A percentile compares a stretch with the other conserved stretches of the same genome.
phyloP scores from a whole-genome alignment of 2,329 filamentous ascomycete genomes.

The Aciculosporium take region DNA sequence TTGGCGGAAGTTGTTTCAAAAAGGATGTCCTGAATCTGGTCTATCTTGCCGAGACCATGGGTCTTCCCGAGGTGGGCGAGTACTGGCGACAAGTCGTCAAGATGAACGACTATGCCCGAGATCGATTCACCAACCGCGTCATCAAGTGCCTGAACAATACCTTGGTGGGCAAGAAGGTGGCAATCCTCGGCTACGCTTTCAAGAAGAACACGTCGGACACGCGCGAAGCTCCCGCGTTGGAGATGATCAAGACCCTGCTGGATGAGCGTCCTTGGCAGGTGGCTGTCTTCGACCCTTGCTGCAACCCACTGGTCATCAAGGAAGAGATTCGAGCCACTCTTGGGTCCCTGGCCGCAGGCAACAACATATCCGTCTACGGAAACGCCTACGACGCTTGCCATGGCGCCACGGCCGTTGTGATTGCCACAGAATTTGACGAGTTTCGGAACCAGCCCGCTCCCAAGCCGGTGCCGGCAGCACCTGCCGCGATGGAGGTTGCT shows the following conservation, averaged over 20 bases:
- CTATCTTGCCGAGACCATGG: conserved; percentile 57
- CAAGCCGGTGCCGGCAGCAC: conserved; percentile 14
- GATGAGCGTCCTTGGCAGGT: conserved; percentile 50
- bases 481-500: conserved; percentile 9
- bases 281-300: conserved; percentile 54
- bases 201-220: conserved; percentile 70
- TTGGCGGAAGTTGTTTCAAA: conserved; percentile 69
- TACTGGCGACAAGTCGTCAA: conserved; percentile 63
- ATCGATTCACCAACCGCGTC: conserved; percentile 52
- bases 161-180: conserved; percentile 54
- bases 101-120: conserved; percentile 64
- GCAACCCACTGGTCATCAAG: conserved; percentile 35
- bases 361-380: conserved; percentile 32
- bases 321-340: conserved; percentile 35
- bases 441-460: conserved; percentile 30
- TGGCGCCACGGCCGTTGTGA: conserved; percentile 34
- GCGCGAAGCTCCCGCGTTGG: conserved; percentile 54
- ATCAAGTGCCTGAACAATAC: conserved; percentile 55
- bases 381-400: conserved; percentile 36
- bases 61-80: conserved; percentile 54
- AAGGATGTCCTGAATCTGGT: conserved; percentile 65
- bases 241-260: conserved; percentile 50
- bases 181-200: conserved; percentile 62
- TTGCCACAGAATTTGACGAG: conserved; percentile 43
- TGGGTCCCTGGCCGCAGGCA: conserved; percentile 23